These are phyloP conservation scores for Paramecium caudatum DNA, from an alignment of 73 alveolate species.

Conservation along the genomic window DNA sequence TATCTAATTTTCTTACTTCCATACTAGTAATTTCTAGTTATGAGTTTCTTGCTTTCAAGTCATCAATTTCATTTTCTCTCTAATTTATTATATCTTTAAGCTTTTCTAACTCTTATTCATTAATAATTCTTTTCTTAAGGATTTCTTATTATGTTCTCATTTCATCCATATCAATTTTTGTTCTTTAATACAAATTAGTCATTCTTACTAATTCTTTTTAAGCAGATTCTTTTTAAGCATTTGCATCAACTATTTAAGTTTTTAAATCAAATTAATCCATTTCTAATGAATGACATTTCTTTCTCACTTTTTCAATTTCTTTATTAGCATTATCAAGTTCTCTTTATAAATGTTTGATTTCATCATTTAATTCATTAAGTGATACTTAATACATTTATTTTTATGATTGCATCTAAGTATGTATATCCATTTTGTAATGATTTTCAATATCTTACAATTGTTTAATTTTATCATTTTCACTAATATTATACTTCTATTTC, in stretches of 20 bases:
- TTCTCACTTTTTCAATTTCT: conserved; percentile 32
- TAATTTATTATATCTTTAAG: neutral
- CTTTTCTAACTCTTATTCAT: conserved; percentile 56
- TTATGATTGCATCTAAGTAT: neutral
- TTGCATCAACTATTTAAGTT: conserved; percentile 58
- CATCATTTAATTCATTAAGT: conserved; percentile 2
- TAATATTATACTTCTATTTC: conserved; percentile 6
- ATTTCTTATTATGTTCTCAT: neutral
- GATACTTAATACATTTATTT: neutral
- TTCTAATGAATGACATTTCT: conserved; percentile 55
- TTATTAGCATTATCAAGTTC: conserved; percentile 21
- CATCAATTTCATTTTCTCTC: conserved; percentile 66
- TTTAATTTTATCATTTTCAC: conserved; percentile 46
- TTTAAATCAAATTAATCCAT: conserved; percentile 60
- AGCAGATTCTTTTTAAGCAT: conserved; percentile 11
- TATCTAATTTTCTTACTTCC: conserved; percentile 31
- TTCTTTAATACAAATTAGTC: neutral
- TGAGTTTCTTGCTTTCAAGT: conserved; percentile 33
- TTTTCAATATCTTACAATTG: conserved; percentile 24
- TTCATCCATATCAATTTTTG: conserved; percentile 40
- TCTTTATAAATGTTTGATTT: conserved; percentile 32
- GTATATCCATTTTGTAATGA: conserved; percentile 2
- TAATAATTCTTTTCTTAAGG: neutral
- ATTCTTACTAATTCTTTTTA: conserved; percentile 24
- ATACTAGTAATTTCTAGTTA: conserved; percentile 52